phyloP scores from a whole-genome alignment of 768 basidiomycete genomes.

The Tricholoma bakamatsutake region DNA sequence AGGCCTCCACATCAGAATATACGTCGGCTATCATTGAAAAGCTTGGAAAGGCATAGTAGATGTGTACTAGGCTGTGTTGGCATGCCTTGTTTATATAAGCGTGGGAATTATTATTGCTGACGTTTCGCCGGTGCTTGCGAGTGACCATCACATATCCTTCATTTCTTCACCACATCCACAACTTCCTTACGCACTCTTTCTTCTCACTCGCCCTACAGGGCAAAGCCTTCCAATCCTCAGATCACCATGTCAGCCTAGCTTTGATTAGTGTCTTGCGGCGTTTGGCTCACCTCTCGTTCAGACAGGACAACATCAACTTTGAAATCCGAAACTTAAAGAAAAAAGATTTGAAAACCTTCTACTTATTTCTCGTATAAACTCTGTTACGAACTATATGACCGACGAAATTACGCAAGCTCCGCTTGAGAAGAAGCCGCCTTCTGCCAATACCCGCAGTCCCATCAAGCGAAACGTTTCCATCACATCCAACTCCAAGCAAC shows the following conservation, averaged over 20 bases:
- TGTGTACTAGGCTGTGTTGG: no score
- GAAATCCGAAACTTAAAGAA: slow-evolving; percentile 29
- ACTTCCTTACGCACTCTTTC: slow-evolving; percentile 45
- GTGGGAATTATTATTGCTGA: background rate
- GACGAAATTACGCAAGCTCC: slow-evolving; percentile 62
- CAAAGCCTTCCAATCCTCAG: slow-evolving; percentile 43
- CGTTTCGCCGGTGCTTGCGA: background rate
- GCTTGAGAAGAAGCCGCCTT: slow-evolving; percentile 49
- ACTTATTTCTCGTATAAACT: slow-evolving; percentile 34
- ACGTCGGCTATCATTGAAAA: slow-evolving; percentile 82
- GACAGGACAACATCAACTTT: slow-evolving; percentile 27
- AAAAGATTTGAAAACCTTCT: slow-evolving; percentile 48
- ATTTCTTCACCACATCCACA: slow-evolving; percentile 42
- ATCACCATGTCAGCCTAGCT: slow-evolving; percentile 8
- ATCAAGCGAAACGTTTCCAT: slow-evolving; percentile 55
- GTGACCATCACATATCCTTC: slow-evolving; percentile 41
- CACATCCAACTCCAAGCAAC: slow-evolving; percentile 38
- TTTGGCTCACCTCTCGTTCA: slow-evolving; percentile 12
- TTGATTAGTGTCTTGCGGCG: background rate
- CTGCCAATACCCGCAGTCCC: slow-evolving; percentile 43
- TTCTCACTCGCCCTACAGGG: slow-evolving; percentile 87
- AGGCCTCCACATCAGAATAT: slow-evolving; percentile 84
- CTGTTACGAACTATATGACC: slow-evolving; percentile 84
- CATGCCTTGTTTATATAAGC: background rate
- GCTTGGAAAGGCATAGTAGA: slow-evolving; percentile 36